A percentile compares a stretch with the other conserved stretches of the same genome.
phyloP scores from a whole-genome alignment of 1,284 basidiomycete species.

The Trichosporon faecale region DNA sequence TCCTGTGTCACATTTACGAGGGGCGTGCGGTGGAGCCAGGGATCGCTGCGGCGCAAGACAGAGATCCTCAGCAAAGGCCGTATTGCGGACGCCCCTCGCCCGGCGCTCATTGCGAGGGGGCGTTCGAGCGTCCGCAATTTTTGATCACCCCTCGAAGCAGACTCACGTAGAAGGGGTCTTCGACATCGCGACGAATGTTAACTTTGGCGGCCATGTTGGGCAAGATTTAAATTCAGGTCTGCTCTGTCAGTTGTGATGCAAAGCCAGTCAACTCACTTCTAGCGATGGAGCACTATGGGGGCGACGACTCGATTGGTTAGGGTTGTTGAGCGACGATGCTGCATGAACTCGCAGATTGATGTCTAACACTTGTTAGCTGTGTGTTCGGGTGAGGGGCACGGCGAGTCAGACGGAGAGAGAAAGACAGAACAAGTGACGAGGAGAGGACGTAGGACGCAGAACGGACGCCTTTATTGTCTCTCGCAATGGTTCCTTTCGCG shows the following conservation, averaged over 20 bases:
- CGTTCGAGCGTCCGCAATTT: neutral
- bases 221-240: conserved; percentile 22
- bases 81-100: neutral
- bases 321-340: conserved; percentile 21
- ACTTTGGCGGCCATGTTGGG: conserved; percentile 74
- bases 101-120: neutral
- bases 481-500: neutral
- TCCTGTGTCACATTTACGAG: neutral
- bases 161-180: conserved; percentile 61
- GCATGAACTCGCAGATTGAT: conserved; percentile 28
- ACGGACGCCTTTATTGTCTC: neutral
- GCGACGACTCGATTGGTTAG: conserved; percentile 11
- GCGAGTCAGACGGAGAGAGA: neutral
- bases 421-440: neutral
- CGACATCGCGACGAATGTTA: conserved; percentile 98
- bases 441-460: neutral
- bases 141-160: neutral
- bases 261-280: conserved; percentile 18
- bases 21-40: neutral
- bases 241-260: neutral
- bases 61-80: conserved; percentile 66
- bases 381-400: neutral
- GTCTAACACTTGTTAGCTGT: neutral
- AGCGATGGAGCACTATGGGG: conserved; percentile 23
- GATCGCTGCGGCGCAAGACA: conserved; percentile 15